Conservation (phyloP, 2,329 filamentous ascomycete genomes). For the Fusarium annulatum region DNA sequence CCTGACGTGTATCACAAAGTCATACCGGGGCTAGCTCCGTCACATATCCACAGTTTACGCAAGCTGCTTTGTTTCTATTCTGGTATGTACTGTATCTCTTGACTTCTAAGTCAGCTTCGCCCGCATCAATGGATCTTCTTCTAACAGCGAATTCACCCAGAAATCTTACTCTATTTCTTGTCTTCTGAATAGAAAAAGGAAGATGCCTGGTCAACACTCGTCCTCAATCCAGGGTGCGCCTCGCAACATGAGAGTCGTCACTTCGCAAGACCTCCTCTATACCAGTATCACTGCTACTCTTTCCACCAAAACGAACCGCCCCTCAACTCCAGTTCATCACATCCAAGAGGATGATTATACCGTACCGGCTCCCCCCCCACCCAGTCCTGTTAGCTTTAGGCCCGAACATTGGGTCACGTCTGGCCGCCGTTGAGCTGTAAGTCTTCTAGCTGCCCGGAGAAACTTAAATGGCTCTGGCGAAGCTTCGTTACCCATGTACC, state of each 20-base stretch:
- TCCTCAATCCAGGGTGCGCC: conserved; percentile 60
- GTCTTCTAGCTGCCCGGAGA: conserved; percentile 6
- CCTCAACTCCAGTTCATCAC: conserved; percentile 59
- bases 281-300: conserved; percentile 65
- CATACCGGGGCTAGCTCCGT: conserved; percentile 35
- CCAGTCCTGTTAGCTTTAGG: conserved; percentile 71
- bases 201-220: conserved; percentile 52
- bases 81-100: conserved; percentile 26
- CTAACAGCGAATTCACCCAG: conserved; percentile 23
- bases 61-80: conserved; percentile 37
- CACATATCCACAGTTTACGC: conserved; percentile 43
- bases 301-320: conserved; percentile 55
- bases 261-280: conserved; percentile 63
- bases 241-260: conserved; percentile 58
- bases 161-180: not conserved
- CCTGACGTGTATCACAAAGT: conserved; percentile 23
- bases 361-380: conserved; percentile 73
- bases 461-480: conserved; percentile 20
- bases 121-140: not conserved
- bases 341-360: conserved; percentile 70
- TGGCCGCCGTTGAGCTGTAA: conserved; percentile 43
- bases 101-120: conserved; percentile 26
- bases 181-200: conserved; percentile 28
- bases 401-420: conserved; percentile 64
- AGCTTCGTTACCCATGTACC: conserved; percentile 18